phyloP scores from a whole-genome alignment of 2,329 filamentous ascomycete species.

The Acrocalymma vagum region DNA sequence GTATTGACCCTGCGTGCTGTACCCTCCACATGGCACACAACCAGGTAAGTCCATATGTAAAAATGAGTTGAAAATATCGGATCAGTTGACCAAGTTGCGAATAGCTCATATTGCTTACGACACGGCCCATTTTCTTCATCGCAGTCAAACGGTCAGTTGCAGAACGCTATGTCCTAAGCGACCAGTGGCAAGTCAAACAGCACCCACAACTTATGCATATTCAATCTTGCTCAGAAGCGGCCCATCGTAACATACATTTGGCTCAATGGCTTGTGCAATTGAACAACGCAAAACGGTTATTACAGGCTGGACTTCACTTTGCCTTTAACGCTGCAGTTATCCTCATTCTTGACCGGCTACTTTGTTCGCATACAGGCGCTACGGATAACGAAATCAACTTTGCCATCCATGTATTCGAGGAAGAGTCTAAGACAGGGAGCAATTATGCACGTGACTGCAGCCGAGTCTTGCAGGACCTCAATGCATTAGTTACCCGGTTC shows the following conservation, averaged over 20 bases:
- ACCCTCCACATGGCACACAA: slow-evolving; percentile 33
- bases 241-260: slow-evolving; percentile 26
- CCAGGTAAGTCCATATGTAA: slow-evolving; percentile 13
- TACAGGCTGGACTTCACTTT: slow-evolving; percentile 35
- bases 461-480: slow-evolving; percentile 31
- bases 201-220: slow-evolving; percentile 19
- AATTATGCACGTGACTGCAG: slow-evolving; percentile 34
- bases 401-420: slow-evolving; percentile 30
- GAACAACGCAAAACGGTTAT: slow-evolving; percentile 18
- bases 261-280: slow-evolving; percentile 19
- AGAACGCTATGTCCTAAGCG: slow-evolving; percentile 20
- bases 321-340: slow-evolving; percentile 38
- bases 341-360: slow-evolving; percentile 31
- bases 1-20: slow-evolving; percentile 28
- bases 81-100: too few species aligned
- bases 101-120: slow-evolving; percentile 30
- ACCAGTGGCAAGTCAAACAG: slow-evolving; percentile 16
- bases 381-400: slow-evolving; percentile 23
- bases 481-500: slow-evolving; percentile 26
- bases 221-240: slow-evolving; percentile 25
- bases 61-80: background rate
- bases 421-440: slow-evolving; percentile 31
- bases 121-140: slow-evolving; percentile 31
- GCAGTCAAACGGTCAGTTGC: slow-evolving; percentile 33
- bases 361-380: slow-evolving; percentile 3